Evolutionary conservation across 495 filamentous ascomycete genomes (phyloP), one percentile per base, ranked within the genome.

Genomic region (Astrothelium macrocarpum): DNA sequence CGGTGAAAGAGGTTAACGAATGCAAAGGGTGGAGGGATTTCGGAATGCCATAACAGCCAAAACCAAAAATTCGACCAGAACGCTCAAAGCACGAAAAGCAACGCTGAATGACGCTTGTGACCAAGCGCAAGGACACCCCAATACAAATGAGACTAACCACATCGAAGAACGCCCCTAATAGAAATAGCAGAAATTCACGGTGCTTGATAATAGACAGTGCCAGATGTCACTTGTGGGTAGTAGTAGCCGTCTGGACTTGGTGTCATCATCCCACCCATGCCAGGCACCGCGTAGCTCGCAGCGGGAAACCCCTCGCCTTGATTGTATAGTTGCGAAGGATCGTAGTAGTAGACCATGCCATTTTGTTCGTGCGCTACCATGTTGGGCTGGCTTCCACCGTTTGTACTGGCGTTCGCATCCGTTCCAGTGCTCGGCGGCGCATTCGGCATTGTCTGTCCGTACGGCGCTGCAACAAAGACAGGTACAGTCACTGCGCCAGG

Each of bases 361-460:
- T 93, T 91, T 66, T 85, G 83, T 76, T 97, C 94, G 71, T 96
- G 92, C 1, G 91, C 90, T 59, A 97, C 88, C 31, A 90, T 87
- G 67, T 84, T 87, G 9, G 83, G 73, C 62, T 84, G 82, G 74
- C 71, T 72, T 79, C 66, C 70, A 82, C 74, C 53, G 78, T 72
- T 69, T 80, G 68, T 43, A 75, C 60, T 61, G 72, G 68, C 62
- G 25, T 62, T 61, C 16, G 53, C 62, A 1, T 58, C 65, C 11
- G 63, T 39, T 46, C 14, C 31, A 36, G 26, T 4, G 31, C 23
- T 26, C 2, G 66, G 65, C 39, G 68, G 5, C 9, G 49, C 25
- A 29, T 26, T 56, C 16, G 49, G 20, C 25, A 56, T 26, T 9
- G 25, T 25, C 25, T 26, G 49, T 32, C 49, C 49, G 20, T 56